Evolutionary conservation across 116 monocot species (phyloP).

Genomic region (Trichopus zeylanicus): DNA sequence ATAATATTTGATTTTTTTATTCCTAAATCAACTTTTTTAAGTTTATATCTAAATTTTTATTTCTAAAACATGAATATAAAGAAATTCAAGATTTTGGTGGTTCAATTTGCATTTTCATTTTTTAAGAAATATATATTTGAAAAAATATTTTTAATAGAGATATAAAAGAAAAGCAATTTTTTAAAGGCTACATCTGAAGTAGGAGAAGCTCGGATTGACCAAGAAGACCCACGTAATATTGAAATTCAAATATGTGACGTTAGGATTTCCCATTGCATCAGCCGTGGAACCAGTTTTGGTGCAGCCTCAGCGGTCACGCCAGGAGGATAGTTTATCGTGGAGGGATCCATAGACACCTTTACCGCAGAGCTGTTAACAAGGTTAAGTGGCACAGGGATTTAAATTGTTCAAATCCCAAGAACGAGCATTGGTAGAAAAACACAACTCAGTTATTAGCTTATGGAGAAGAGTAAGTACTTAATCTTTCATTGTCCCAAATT

Average conservation of each 20-base stretch:
- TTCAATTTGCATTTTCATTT: too few relatives aligned
- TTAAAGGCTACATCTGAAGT: too few relatives aligned
- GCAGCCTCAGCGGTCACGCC: conserved; percentile 35
- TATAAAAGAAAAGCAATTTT: too few relatives aligned
- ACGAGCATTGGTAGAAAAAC: conserved; percentile 62
- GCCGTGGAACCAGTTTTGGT: conserved; percentile 51
- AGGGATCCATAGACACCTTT: conserved; percentile 42
- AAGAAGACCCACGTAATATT: conserved; percentile 63
- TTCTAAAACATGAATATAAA: too few relatives aligned
- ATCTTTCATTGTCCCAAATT: too few relatives aligned
- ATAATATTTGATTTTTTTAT: too few relatives aligned
- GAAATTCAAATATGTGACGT: conserved; percentile 35
- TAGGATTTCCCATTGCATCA: conserved; percentile 44
- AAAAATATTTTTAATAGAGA: too few relatives aligned
- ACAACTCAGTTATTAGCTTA: conserved; percentile 64
- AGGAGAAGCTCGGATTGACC: conserved; percentile 37
- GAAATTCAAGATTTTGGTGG: too few relatives aligned
- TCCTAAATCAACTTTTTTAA: too few relatives aligned
- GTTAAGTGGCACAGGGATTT: conserved; percentile 61
- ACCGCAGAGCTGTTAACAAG: conserved; percentile 60
- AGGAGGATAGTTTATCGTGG: conserved; percentile 21
- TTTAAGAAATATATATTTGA: too few relatives aligned
- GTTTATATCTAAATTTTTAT: too few relatives aligned
- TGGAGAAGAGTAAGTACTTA: conserved; percentile 91
- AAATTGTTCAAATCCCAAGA: conserved; percentile 73